Base-by-base conservation (phyloP, 129 eudicot species). In the Rutidosis leptorrhynchoides region DNA sequence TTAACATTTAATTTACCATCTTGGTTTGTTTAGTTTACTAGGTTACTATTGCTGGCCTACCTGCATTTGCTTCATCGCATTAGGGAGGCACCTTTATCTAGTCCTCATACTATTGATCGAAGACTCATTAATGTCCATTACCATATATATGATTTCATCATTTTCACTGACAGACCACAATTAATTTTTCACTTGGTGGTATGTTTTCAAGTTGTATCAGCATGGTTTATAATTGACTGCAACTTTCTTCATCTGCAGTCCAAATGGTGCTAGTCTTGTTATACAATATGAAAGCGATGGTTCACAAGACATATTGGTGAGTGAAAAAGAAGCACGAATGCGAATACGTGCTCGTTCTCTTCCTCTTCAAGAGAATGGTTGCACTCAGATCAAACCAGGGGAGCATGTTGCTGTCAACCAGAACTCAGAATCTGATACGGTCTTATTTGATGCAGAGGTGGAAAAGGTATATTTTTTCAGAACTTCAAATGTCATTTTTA, bases 381-480 rank as follows among this genome's bases (percentile, higher is more conserved):
- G 87, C 74, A 40, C 66, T 20, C 70, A 28, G 29, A 48, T 87
- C 46, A 42, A 76, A 70, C 84, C 80, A 74, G 95, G 90, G 19
- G 83, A 84, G 7, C 85, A 68, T 74, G 82, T 87, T 73, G 83
- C 79, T 63, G 90, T 83, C 66, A 79, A 80, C 57, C 67, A 55
- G 53, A 69, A 68, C 58, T 72, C 78, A 54, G 70, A 71, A 58
- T 58, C 62, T 14, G 58, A 76, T 52, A 19, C 33, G 29, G 70
- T 70, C 59, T 87, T 81, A 80, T 81, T 84, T 23, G 90, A 87
- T 20, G 95, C 95, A 46, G 82, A 74, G 71, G 85, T 84, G 26
- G 83, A 79, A 65, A 67, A 87, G 95, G 95, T 87, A 79, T 24
- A 33, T 28, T 59, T 40, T 74, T 33, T 73, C 51, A n/a, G 48